Evolutionary conservation across 2,329 filamentous ascomycete species (phyloP).

Genomic region (Phaeosphaeria sp.): DNA sequence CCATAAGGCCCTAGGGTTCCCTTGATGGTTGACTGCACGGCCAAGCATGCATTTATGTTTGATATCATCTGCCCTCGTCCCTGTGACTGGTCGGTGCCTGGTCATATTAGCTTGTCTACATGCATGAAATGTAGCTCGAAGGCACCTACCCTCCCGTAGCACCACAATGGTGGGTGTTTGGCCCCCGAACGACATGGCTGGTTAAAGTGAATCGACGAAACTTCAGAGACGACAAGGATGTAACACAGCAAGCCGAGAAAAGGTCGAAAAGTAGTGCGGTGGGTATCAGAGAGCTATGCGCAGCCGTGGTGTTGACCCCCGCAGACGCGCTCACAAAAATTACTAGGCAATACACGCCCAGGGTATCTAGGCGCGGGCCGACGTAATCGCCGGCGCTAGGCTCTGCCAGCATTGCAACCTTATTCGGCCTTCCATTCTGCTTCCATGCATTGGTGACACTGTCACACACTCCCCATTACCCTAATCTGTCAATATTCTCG

Average conservation of each 20-base stretch:
- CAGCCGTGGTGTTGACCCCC: slow-evolving; percentile 32
- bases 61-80: slow-evolving; percentile 95
- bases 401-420: slow-evolving; percentile 15
- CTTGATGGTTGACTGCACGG: slow-evolving; percentile 94
- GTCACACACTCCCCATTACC: slow-evolving; percentile 15
- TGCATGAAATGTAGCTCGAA: slow-evolving; percentile 21
- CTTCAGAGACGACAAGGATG: neutral
- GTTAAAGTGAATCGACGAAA: slow-evolving; percentile 10
- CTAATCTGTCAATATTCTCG: neutral
- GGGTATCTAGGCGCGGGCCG: slow-evolving; percentile 6
- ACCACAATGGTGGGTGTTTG: slow-evolving; percentile 98
- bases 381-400: slow-evolving; percentile 18
- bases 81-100: slow-evolving; percentile 96
- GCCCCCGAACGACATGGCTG: slow-evolving; percentile 90
- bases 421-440: slow-evolving; percentile 26
- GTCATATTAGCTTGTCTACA: slow-evolving; percentile 24
- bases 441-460: slow-evolving; percentile 38
- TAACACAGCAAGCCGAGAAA: neutral
- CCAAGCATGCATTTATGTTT: slow-evolving; percentile 98
- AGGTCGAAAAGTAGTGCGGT: slow-evolving; percentile 7
- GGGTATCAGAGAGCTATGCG: slow-evolving; percentile 26
- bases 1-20: slow-evolving; percentile 95
- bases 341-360: slow-evolving; percentile 28
- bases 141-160: slow-evolving; percentile 85
- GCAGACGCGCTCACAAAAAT: slow-evolving; percentile 41